A percentile compares a stretch with the other conserved stretches of the same genome.
Evolutionary conservation across 2,329 filamentous ascomycete species (phyloP).

Genomic region (Hymenoscyphus repandus): DNA sequence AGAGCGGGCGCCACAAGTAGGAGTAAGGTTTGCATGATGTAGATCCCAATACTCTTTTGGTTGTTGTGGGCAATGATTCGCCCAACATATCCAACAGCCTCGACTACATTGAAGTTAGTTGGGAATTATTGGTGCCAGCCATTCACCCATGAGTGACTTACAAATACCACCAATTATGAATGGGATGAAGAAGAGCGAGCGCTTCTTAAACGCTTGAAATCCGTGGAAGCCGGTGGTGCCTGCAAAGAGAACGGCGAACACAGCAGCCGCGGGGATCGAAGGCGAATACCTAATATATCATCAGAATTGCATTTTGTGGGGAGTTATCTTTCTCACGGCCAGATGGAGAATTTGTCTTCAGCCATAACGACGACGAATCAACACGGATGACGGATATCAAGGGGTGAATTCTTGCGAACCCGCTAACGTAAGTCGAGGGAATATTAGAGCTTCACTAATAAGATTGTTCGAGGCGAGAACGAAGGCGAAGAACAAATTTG

Average conservation of each 20-base stretch:
- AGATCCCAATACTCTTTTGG: constrained; percentile 28
- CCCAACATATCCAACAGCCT: constrained; percentile 35
- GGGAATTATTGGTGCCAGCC: neutral
- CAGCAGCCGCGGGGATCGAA: constrained; percentile 37
- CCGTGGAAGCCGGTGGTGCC: constrained; percentile 25
- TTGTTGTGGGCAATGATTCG: constrained; percentile 21
- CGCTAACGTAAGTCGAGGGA: no score
- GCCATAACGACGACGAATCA: neutral
- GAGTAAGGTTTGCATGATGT: constrained; percentile 34
- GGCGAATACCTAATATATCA: constrained; percentile 40
- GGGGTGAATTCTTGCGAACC: no score
- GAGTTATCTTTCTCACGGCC: neutral
- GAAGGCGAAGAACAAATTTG: no score
- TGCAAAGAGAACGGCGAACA: constrained; percentile 35
- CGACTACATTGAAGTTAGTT: constrained; percentile 32
- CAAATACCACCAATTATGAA: constrained; percentile 29
- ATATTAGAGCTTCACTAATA: no score
- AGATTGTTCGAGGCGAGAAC: no score
- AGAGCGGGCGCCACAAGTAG: constrained; percentile 37
- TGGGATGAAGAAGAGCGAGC: constrained; percentile 36
- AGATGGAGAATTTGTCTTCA: neutral
- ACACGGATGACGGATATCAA: no score
- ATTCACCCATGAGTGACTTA: constrained; percentile 15
- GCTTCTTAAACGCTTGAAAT: constrained; percentile 27
- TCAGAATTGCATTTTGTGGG: constrained; percentile 16